Evolutionary conservation across 2,329 filamentous ascomycete species (phyloP).

Genomic region (Ophiocordyceps robertsii): DNA sequence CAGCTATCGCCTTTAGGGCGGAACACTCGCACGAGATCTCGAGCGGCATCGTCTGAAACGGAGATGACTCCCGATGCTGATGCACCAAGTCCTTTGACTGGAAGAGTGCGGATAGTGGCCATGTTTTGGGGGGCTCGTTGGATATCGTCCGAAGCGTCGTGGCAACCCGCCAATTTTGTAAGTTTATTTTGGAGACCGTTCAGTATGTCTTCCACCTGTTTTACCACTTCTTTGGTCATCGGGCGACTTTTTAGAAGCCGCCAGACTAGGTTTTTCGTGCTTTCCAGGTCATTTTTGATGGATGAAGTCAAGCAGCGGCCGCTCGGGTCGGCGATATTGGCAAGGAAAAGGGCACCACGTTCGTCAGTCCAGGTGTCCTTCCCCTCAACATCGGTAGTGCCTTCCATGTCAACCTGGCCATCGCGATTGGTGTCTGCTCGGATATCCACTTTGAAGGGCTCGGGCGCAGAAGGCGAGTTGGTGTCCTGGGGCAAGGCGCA

Average conservation of each 20-base stretch:
- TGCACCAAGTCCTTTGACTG: conserved; percentile 8
- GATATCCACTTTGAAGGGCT: conserved; percentile 7
- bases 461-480: too few species aligned
- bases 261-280: too few species aligned
- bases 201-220: too few species aligned
- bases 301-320: conserved; percentile 11
- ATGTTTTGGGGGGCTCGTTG: conserved; percentile 15
- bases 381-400: conserved; percentile 6
- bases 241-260: too few species aligned
- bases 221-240: too few species aligned
- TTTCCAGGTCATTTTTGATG: too few species aligned
- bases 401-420: conserved; percentile 13
- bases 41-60: conserved; percentile 1
- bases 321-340: conserved; percentile 20
- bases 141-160: conserved; percentile 20
- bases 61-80: conserved; percentile 8
- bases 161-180: conserved; percentile 8
- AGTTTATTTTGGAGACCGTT: too few species aligned
- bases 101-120: conserved; percentile 18
- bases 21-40: conserved; percentile 15
- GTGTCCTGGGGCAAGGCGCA: too few species aligned
- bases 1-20: conserved; percentile 8
- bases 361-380: conserved; percentile 11
- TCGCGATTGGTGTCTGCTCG: conserved; percentile 22
- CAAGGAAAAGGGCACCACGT: conserved; percentile 18